These are phyloP conservation scores for Astragalus glycyphyllos DNA, from an alignment of 306 rosid genomes.

Conservation along the genomic window DNA sequence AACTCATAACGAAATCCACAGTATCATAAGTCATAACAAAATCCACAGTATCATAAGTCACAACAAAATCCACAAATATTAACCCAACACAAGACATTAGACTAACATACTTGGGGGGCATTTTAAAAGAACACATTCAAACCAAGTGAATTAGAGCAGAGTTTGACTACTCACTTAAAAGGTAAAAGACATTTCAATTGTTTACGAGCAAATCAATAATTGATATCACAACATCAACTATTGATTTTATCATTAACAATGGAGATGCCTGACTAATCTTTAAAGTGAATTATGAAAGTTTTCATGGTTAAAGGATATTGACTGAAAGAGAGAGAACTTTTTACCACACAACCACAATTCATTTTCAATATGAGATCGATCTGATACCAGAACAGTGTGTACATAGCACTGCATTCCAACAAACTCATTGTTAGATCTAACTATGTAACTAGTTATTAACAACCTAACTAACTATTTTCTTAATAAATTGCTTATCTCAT, in stretches of 20 bases:
- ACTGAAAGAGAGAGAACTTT: not conserved
- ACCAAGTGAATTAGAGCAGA: not conserved
- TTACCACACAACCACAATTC: not conserved
- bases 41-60: not conserved
- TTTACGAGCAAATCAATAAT: not conserved
- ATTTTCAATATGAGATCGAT: not conserved
- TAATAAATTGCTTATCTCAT: not conserved
- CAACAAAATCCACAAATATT: conserved; percentile 10
- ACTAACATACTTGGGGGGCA: not conserved
- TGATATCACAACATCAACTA: not conserved
- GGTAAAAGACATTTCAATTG: not conserved
- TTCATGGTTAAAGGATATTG: not conserved
- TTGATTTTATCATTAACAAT: not conserved
- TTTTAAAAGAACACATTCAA: not conserved
- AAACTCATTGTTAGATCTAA: not conserved
- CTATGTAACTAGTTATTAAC: not conserved
- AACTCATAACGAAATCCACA: not conserved
- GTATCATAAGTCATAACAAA: not conserved
- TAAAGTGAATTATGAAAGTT: conserved; percentile 16
- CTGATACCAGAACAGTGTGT: not conserved
- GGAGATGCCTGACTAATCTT: not conserved
- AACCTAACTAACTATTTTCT: not conserved
- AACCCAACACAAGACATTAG: conserved; percentile 13
- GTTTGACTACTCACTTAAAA: not conserved
- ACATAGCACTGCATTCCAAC: not conserved